Evolutionary conservation across 2,329 filamentous ascomycete species (phyloP), one percentile per base, ranked within the genome.

Genomic region (Fusarium nanum): DNA sequence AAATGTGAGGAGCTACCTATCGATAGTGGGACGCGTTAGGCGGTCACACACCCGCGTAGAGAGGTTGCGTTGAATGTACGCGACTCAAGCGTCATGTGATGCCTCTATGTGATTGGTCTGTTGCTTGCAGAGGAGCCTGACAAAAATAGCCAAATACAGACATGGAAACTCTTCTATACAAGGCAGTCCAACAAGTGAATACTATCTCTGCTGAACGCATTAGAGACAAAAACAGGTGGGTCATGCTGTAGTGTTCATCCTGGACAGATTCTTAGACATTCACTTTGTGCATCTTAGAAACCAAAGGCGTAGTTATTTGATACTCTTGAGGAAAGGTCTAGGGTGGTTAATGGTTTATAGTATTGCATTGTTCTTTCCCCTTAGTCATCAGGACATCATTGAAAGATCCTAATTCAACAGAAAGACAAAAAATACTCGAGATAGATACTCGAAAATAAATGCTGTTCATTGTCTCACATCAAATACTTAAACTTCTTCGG

Each of bases 1-100:
- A 70, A 71, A 72, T 55, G 47, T 34, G 34, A 72, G 61, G 60
- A 67, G 46, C 34, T 37, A 37, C 34, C 34, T 37, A 37, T 37
- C 45, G 65, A 55, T 25, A 69, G 57, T 57, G 58, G 46, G 73
- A 77, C 76, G 76, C 76, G 76, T 74, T 75, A 68, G 27, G 52
- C 32, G 64, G 65, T 56, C 69, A 64, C 69, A 64, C 59, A 61
- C 61, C 70, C 76, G 76, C 76, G 76, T 77, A 77, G 74, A 77
- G 76, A 74, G 76, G 71, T 73, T 69, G 64, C 64, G 50, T 62
- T 57, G 42, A 25, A 34, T 7, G 16, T 34, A 72, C 68, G 68
- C 69, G 68, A 60, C 8, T 45, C 32, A n/a, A 64, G 22, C 34
- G 20, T 71, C 68, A 70, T 42, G 63, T 65, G 68, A 67, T 42